Evolutionary conservation across 192 early-diverging fungal species (phyloP), one percentile per base, ranked within the genome.

Genomic region (Coemansia biformis): DNA sequence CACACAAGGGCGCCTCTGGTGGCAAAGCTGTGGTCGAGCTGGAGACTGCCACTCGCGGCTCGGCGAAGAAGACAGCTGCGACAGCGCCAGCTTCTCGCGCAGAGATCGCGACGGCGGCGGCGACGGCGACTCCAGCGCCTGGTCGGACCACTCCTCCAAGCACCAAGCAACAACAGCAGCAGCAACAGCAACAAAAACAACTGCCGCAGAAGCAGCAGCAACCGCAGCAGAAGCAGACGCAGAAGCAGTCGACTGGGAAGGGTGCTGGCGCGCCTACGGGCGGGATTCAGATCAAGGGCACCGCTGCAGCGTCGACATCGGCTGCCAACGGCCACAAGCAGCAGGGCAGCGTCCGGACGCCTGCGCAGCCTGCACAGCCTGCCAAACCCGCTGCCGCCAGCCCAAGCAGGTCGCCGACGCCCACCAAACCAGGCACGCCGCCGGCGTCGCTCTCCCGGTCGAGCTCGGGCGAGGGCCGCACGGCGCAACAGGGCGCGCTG

Each of bases 281-380:
- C 5, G 63, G 55, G 0, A 66, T 66, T 17, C 45, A 50, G 28
- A 66, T 66, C 54, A 66, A 66, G 41, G 63, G 55, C 39, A n/a
- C 55, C 8, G 34, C 44, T 1, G n/a, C 35, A 14, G 29, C 47
- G 5, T 15, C 42, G n/a, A 13, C 37, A 28, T 5, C 28, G 10
- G 39, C 37, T 3, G 5, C 11, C 21, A 61, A 61, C 23, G 59
- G 51, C 24, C 24, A 45, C 14, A 48, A 22, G 33, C 28, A 22
- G 33, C 28, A 14, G 9, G 17, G 33, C 18, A 47, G 34, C 16
- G 31, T 35, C 5, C 43, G 46, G 33, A 31, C 42, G 11, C 19
- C 48, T 2, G 12, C 15, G 40, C 22, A 16, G 11, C 19, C 5
- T 5, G 17, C 46, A 19, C 42, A 47, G 22, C 50, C n/a, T n/a